Percentiles rank a stretch among this genome's conserved stretches.
Conservation (phyloP, 2,329 filamentous ascomycete species). For the Paramyrothecium roridum region DNA sequence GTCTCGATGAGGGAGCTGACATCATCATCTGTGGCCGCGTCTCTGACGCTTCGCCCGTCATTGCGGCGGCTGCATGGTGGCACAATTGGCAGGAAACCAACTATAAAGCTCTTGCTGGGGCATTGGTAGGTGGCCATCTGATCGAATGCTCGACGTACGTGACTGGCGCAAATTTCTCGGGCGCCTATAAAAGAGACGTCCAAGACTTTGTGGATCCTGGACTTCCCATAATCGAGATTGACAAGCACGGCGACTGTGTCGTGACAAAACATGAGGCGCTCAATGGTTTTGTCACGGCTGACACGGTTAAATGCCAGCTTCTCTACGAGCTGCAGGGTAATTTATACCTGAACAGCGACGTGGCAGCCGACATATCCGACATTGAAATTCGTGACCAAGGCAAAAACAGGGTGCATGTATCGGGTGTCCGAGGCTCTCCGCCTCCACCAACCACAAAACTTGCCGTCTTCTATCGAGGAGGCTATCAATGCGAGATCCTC, state of each 20-base stretch:
- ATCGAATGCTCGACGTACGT: slow-evolving; percentile 50
- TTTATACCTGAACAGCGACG: slow-evolving; percentile 46
- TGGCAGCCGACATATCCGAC: slow-evolving; percentile 35
- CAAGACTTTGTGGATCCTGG: slow-evolving; percentile 29
- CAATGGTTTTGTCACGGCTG: slow-evolving; percentile 34
- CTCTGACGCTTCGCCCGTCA: slow-evolving; percentile 43
- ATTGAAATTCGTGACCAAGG: slow-evolving; percentile 31
- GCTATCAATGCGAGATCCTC: slow-evolving; percentile 42
- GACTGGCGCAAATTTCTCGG: slow-evolving; percentile 49
- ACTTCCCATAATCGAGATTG: slow-evolving; percentile 48
- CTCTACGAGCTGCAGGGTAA: slow-evolving; percentile 46
- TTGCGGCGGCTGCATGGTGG: slow-evolving; percentile 51
- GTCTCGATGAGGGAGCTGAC: slow-evolving; percentile 32
- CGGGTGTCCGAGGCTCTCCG: slow-evolving; percentile 34
- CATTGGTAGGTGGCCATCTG: slow-evolving; percentile 44
- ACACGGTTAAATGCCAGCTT: slow-evolving; percentile 41
- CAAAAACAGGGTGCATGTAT: slow-evolving; percentile 33
- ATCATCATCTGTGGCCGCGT: slow-evolving; percentile 41
- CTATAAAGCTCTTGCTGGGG: slow-evolving; percentile 43
- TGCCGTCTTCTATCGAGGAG: slow-evolving; percentile 46
- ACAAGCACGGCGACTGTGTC: slow-evolving; percentile 37
- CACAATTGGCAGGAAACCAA: slow-evolving; percentile 41
- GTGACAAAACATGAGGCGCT: slow-evolving; percentile 44
- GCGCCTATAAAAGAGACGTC: slow-evolving; percentile 21
- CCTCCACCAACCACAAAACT: slow-evolving; percentile 50